Conservation (phyloP, 2,329 filamentous ascomycete genomes). For the Stachybotrys echinatus region DNA sequence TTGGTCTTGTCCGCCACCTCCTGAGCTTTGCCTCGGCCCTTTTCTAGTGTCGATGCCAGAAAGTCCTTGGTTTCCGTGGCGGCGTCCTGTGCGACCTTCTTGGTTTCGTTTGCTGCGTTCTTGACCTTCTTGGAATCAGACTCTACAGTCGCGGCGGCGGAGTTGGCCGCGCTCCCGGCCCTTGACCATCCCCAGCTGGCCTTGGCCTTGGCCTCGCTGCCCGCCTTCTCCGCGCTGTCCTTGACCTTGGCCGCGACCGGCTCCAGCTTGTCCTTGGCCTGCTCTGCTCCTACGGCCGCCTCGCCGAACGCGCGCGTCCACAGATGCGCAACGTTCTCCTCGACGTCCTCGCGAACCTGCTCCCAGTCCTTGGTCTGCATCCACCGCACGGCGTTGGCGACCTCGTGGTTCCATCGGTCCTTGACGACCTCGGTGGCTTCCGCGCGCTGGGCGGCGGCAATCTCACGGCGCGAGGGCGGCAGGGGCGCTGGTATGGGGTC, state of each 20-base stretch:
- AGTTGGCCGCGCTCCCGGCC: conserved; percentile 6
- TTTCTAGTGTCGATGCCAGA: conserved; percentile 32
- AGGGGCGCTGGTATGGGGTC: conserved; percentile 41
- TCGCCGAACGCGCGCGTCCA: conserved; percentile 35
- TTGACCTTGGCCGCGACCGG: conserved; percentile 27
- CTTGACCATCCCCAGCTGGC: conserved; percentile 15
- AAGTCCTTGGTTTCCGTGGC: conserved; percentile 30
- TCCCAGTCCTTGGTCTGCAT: conserved; percentile 63
- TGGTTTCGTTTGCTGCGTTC: conserved; percentile 17
- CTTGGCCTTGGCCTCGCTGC: conserved; percentile 22
- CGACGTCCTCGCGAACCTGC: conserved; percentile 53
- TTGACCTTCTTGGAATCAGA: conserved; percentile 18
- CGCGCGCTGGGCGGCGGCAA: conserved; percentile 45
- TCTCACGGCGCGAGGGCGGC: conserved; percentile 45
- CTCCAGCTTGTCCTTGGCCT: conserved; percentile 21
- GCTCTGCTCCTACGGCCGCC: conserved; percentile 19
- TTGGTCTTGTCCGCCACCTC: conserved; percentile 32
- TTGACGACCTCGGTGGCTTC: conserved; percentile 63
- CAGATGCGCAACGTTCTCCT: conserved; percentile 40
- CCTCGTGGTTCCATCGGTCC: conserved; percentile 72
- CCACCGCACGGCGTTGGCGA: conserved; percentile 61
- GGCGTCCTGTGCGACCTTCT: conserved; percentile 12
- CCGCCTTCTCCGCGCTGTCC: conserved; percentile 26
- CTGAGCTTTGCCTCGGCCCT: conserved; percentile 34
- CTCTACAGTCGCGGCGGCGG: conserved; percentile 1